Evolutionary conservation across 140 eudicot species (phyloP), one percentile per base, ranked within the genome.

Genomic region (Stevia rebaudiana): DNA sequence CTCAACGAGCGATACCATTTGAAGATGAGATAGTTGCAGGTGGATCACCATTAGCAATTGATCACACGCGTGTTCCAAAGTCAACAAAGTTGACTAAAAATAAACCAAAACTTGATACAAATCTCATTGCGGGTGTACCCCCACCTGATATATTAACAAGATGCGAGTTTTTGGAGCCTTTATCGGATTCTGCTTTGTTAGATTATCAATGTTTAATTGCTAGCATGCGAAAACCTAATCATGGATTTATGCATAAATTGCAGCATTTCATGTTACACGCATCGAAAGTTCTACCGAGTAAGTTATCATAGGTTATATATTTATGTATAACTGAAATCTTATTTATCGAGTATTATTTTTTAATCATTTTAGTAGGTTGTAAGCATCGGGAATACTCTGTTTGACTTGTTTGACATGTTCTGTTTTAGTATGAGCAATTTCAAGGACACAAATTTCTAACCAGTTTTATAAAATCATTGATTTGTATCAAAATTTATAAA

Each of bases 161-260:
- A 42, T 92, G 98, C 28, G 96, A 92, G 65, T 77, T 88, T 68
- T 70, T 92, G 74, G 96, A 88, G 86, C 96, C 98, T 1, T 78
- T 92, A 40, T 78, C 98, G 4, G 96, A 88, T 42, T 59, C 81
- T 54, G 78, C 95, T 15, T 58, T 76, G 11, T 72, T 83, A 28
- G 98, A 88, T 66, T 88, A 88, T 69, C 79, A 73, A 52, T 75
- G 83, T 86, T 76, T 92, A 51, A 77, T 85, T 22, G 58, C 44
- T 72, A 59, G 69, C 63, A 62, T 91, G 75, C 78, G 63, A 61
- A 82, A 61, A 60, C 78, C 83, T 6, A 47, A 46, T 33, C 59
- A 31, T 41, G 75, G 81, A 21, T 41, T 71, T 25, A 10, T 74
- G 13, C 21, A 77, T 19, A 80, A 67, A 39, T 6, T 72, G 43